Conservation (phyloP, 2,329 filamentous ascomycete species). For the Fusarium setosum region DNA sequence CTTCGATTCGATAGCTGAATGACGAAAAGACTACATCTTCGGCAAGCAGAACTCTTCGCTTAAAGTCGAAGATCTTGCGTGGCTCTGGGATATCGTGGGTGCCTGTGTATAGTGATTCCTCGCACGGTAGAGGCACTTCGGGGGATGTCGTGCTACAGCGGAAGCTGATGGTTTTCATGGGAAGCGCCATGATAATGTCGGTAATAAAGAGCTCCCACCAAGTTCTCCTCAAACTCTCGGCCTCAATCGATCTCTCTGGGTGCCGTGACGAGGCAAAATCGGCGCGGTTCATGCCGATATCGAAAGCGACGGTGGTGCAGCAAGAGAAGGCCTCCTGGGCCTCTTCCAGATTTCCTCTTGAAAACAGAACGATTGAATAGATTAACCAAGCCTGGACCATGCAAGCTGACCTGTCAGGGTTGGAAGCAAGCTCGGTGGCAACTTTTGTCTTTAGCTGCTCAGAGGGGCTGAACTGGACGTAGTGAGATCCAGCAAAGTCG, state of each 20-base stretch:
- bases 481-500: constrained; percentile 36
- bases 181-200: constrained; percentile 33
- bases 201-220: constrained; percentile 42
- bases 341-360: constrained; percentile 6
- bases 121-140: constrained; percentile 33
- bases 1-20: constrained; percentile 39
- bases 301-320: constrained; percentile 27
- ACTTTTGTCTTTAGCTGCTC: constrained; percentile 15
- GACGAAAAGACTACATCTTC: constrained; percentile 35
- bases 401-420: constrained; percentile 3
- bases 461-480: constrained; percentile 11
- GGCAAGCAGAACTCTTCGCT: constrained; percentile 11
- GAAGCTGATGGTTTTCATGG: constrained; percentile 17
- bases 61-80: constrained; percentile 30
- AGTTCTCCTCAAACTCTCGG: constrained; percentile 35
- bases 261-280: constrained; percentile 24
- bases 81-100: constrained; percentile 17
- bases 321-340: constrained; percentile 16
- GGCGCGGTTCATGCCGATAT: constrained; percentile 30
- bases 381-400: constrained; percentile 31
- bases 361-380: constrained; percentile 19
- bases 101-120: constrained; percentile 25
- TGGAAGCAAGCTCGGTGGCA: constrained; percentile 15
- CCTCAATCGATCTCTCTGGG: constrained; percentile 23
- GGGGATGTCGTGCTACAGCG: constrained; percentile 26